Base-by-base conservation (phyloP, 2,329 filamentous ascomycete species). In the Fusarium sp. region DNA sequence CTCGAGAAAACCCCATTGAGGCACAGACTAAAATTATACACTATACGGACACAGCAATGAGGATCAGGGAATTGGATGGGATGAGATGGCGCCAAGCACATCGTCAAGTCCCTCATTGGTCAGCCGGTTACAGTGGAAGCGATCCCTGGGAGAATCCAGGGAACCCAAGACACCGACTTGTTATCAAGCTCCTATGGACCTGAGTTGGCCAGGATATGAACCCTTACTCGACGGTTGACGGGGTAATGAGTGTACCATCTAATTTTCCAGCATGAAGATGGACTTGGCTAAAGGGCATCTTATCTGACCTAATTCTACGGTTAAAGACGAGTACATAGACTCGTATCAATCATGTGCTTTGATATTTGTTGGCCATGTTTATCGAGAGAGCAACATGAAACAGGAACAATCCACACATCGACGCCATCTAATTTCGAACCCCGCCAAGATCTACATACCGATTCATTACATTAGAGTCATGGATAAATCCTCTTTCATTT, bases 371-470 rank as follows among this genome's bases (percentile, higher is more conserved):
- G 34, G 22, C 10, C 12, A 32, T 38, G 16, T 25, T 25, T 34
- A 25, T 25, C 20, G 18, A 15, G 22, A 56, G 14, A 38, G 15
- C 15, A 38, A 60, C 34, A 51, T 71, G 71, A 71, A 75, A 74
- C 62, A 54, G 43, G 22, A 44, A 29, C 42, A 69, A 43, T 51
- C 69, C 73, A 69, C 70, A 56, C 34, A 32, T n/a, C 15, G 49
- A 60, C 55, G 57, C 63, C 59, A 52, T 67, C 61, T 47, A 74
- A 75, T 75, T 47, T 75, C 69, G 62, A 61, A 47, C 25, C 34
- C 24, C 45, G 45, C 54, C 46, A 44, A 56, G 57, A 70, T 63
- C 49, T 68, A 65, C 54, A 29, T 16, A 29, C 42, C 46, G 30
- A 63, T 70, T 63, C 27, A 54, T 57, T 59, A 52, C 43, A 49